phyloP scores from a whole-genome alignment of 441 rosid species.

The Populus hybrid region DNA sequence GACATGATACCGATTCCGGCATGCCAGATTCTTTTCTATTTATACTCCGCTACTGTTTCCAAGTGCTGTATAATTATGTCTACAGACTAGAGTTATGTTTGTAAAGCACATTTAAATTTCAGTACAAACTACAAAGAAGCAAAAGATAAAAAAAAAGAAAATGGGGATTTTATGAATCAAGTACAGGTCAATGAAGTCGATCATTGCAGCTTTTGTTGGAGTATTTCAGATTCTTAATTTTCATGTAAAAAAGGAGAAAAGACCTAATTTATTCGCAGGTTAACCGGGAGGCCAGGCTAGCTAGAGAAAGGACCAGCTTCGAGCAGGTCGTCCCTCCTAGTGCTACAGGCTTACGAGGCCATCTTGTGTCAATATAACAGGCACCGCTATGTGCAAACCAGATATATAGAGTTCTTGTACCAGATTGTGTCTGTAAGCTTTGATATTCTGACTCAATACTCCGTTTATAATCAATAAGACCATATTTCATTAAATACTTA shows the following conservation, averaged over 20 bases:
- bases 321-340: no score
- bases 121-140: neutral
- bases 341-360: no score
- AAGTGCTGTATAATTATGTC: neutral
- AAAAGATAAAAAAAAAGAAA: no score
- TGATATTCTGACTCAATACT: no score
- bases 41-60: conserved; percentile 2
- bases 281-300: no score
- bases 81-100: neutral
- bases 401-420: no score
- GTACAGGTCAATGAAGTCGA: neutral
- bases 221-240: neutral
- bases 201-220: neutral
- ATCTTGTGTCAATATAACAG: no score
- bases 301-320: no score
- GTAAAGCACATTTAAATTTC: neutral
- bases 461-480: no score
- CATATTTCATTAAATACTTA: no score
- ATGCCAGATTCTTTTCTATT: conserved; percentile 1
- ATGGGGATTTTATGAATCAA: neutral
- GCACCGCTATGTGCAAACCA: no score
- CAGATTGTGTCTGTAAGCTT: no score
- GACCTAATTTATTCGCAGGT: neutral
- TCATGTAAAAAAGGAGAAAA: neutral
- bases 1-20: neutral